Percentiles rank a stretch among this genome's conserved stretches.
These are phyloP conservation scores for Aspergillus hortae DNA, from an alignment of 2,329 filamentous ascomycete species.

Conservation along the genomic window DNA sequence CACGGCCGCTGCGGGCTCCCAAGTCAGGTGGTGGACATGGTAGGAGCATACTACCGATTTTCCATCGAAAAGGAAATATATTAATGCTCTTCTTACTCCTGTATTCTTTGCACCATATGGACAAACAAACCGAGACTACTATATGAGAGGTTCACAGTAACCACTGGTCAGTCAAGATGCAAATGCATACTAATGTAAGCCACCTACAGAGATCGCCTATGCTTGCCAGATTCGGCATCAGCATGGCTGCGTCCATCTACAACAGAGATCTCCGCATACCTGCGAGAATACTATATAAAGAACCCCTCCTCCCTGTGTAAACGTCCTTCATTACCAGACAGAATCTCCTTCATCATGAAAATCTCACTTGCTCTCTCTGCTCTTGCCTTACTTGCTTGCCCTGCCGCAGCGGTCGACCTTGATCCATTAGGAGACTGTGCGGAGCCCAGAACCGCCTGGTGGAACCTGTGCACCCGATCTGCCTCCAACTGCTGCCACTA, in stretches of 20 bases:
- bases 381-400: constrained; percentile 4
- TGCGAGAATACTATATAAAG: background rate
- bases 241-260: background rate
- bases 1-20: no score
- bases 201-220: constrained; percentile 2
- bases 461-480: background rate
- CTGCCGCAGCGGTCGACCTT: constrained; percentile 3
- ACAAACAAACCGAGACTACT: constrained; percentile 1
- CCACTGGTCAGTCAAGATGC: background rate
- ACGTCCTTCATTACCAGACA: constrained; percentile 1
- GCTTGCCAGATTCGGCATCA: constrained; percentile 2
- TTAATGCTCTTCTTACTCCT: no score
- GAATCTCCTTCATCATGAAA: constrained; percentile 3
- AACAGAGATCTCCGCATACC: background rate
- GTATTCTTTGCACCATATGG: no score
- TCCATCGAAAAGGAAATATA: no score
- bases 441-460: background rate
- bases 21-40: no score
- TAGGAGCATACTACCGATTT: no score
- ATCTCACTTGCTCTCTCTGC: constrained; percentile 4
- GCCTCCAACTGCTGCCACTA: constrained; percentile 5
- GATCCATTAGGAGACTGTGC: background rate
- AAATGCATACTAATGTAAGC: constrained; percentile 3
- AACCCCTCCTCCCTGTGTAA: constrained; percentile 3
- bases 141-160: constrained; percentile 1